Evolutionary conservation across 2,329 filamentous ascomycete species (phyloP), one percentile per base, ranked within the genome.

Genomic region (Aciculosporium take): DNA sequence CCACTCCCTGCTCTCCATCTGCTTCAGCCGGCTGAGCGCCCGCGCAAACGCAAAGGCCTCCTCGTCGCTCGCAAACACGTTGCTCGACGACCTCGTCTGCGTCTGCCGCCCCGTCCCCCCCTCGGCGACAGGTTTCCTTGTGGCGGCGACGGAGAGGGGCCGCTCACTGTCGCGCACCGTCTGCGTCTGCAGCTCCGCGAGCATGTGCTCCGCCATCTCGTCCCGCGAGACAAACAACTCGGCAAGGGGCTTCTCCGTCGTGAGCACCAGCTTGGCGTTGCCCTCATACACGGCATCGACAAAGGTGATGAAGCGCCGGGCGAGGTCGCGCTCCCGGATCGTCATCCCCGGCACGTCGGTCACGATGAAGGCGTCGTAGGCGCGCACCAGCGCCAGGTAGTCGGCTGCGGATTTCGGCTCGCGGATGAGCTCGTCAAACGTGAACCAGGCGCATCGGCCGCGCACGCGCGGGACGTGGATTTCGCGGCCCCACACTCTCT

Each of bases 1-100:
- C 91, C 91, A 98, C 58, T 95, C 83, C 59, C 79, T 76, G 58
- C 85, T 91, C 17, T 87, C 85, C 91, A 98, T 98, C 62, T 96
- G 87, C 41, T 71, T 81, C 46, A 98, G 64, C 42, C 91, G 69
- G 41, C 81, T 88, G 51, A 96, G 60, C 1, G 91, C 91, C 41
- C 91, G 69, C 20, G 87, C 87, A 67, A 98, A 98, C 0, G 91
- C 91, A 65, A 98, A 98, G 0, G 86, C 76, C 63, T 98, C 91
- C 65, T 98, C 91, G 44, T 95, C 91, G 31, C 91, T 91, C 1
- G 81, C 84, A 60, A 98, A 98, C 30, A 96, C 75, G 49, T 75
- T 84, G 64, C 30, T 70, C 70, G 3, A 45, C 41, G 6, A n/a
- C n/a, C n/a, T n/a, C n/a, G 3, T 41, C 36, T 13, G 25, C n/a